Evolutionary conservation across 225 moss, liverwort and hornwort species (phyloP), one percentile per base, ranked within the genome.

Genomic region (Physcomitrium patens): DNA sequence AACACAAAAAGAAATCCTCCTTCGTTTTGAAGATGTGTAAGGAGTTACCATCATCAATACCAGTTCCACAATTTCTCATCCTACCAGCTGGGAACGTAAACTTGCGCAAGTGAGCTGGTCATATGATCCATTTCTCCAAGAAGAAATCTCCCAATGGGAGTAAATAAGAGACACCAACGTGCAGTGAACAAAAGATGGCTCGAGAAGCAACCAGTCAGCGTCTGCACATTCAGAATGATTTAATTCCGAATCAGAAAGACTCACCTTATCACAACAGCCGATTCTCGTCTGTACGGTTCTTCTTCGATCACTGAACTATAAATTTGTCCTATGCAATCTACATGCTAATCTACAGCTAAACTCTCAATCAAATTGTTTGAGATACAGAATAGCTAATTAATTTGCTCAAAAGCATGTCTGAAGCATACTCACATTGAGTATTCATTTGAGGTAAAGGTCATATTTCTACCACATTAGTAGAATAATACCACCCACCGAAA

Each of bases 141-240:
- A 9, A 19, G 31, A 31, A 16, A 50, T 63, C 47, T 72, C 62
- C 63, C 51, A 52, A 43, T 51, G 43, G 20, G 46, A 42, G 10
- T 60, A 24, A 31, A n/a, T n/a, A n/a, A n/a, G 42, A 53, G 51
- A 18, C 68, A 77, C 61, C 42, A 60, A 60, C 17, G 60, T 60
- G 45, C 23, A 65, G 65, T 37, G 48, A 49, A 13, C 53, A 56
- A 75, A 66, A 47, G 44, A 55, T 3, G 63, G 42, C 52, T 73
- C 19, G 63, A 43, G 43, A 51, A 54, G 41, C 52, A 14, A 37
- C 2, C 65, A 60, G 46, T 46, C 47, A 46, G 76, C 63, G 64
- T 68, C 58, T 73, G 73, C 73, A 77, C 73, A 24, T 50, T 76
- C 51, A 26, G 68, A 60, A 73, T 61, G 41, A 55, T 54, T 44